Conservation (phyloP, 163 green algal genomes). For the Scenedesmus sp. region DNA sequence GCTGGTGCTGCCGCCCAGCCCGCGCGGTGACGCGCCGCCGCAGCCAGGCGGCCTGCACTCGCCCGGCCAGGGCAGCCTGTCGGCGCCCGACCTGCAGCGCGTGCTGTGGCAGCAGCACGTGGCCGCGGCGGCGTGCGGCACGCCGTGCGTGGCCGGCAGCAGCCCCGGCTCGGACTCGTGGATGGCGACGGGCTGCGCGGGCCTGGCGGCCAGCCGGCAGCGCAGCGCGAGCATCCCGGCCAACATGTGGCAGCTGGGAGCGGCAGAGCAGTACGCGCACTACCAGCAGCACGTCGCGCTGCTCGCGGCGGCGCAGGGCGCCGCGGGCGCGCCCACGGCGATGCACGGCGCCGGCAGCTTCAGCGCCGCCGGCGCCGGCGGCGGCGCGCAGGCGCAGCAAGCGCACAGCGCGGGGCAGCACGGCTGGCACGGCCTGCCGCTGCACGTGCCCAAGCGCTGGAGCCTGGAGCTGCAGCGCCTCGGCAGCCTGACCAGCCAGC, state of each 20-base stretch:
- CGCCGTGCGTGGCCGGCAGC: slow-evolving; percentile 1
- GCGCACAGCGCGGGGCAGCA: slow-evolving; percentile 15
- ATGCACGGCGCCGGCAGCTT: neutral
- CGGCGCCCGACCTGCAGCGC: slow-evolving; percentile 25
- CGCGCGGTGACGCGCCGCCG: neutral
- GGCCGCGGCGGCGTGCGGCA: too few species aligned
- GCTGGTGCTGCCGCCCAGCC: neutral
- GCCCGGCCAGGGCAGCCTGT: slow-evolving; percentile 4
- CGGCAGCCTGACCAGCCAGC: slow-evolving; percentile 39
- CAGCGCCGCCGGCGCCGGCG: neutral
- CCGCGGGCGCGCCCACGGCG: too few species aligned
- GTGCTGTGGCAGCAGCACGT: slow-evolving; percentile 1
- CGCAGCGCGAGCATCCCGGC: slow-evolving; percentile 32
- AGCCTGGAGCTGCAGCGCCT: slow-evolving; percentile 45
- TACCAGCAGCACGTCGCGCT: neutral
- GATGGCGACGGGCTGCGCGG: neutral
- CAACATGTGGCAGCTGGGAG: slow-evolving; percentile 35
- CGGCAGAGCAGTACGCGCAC: neutral
- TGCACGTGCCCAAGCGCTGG: slow-evolving; percentile 41
- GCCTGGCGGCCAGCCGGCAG: neutral
- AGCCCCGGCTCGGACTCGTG: neutral
- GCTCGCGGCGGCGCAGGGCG: neutral
- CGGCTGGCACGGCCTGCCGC: slow-evolving; percentile 1
- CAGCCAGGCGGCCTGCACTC: neutral
- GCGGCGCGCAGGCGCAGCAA: slow-evolving; percentile 4